These are phyloP conservation scores for Spinacia oleracea DNA, from an alignment of 179 eudicot species.

Conservation along the genomic window DNA sequence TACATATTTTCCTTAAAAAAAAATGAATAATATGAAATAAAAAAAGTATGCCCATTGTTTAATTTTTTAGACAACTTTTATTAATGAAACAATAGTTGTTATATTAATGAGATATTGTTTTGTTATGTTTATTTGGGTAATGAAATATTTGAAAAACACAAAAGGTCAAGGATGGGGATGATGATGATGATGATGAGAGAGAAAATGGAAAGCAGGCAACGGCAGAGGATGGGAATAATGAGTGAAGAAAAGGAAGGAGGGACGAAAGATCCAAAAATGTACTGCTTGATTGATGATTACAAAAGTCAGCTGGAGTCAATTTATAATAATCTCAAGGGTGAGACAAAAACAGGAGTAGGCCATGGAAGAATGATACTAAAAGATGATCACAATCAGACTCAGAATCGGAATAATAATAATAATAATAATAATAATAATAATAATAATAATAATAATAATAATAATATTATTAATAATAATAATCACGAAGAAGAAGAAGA, in stretches of 20 bases:
- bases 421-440: neutral
- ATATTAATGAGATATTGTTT: neutral
- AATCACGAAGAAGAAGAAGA: neutral
- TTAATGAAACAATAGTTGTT: too few species aligned
- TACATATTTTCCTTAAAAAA: too few species aligned
- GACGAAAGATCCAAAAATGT: conserved; percentile 31
- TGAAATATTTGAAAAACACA: neutral
- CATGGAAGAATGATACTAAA: neutral
- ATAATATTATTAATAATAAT: neutral
- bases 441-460: neutral
- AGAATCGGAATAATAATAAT: neutral
- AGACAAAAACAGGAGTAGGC: conserved; percentile 1
- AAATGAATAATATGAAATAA: too few species aligned
- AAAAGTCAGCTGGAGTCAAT: conserved; percentile 34
- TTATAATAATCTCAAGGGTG: conserved; percentile 21
- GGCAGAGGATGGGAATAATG: conserved; percentile 24
- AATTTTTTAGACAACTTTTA: too few species aligned
- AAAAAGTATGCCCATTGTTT: too few species aligned
- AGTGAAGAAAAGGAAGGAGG: conserved; percentile 19
- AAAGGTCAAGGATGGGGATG: conserved; percentile 34
- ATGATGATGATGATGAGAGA: conserved; percentile 23
- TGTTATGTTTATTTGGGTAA: neutral
- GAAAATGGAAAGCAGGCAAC: conserved; percentile 25
- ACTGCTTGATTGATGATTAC: conserved; percentile 28
- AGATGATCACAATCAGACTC: neutral